phyloP scores from a whole-genome alignment of 2,329 filamentous ascomycete genomes.

The Colletotrichum costaricense region DNA sequence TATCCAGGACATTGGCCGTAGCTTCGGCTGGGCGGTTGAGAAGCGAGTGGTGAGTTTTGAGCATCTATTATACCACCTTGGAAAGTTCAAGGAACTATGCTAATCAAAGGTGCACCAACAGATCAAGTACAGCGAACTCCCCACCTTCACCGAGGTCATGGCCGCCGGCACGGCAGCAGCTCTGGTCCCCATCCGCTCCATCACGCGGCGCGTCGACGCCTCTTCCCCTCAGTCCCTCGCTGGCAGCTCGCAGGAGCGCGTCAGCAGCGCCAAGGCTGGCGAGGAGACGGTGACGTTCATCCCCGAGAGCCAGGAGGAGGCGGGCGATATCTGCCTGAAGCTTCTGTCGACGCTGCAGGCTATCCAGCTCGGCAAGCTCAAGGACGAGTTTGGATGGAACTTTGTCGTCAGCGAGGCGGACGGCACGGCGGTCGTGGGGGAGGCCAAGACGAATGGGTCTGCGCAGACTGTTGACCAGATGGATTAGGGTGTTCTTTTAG shows the following conservation, averaged over 20 bases:
- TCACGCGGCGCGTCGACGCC: slow-evolving; percentile 71
- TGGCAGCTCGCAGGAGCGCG: slow-evolving; percentile 48
- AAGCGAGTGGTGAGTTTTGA: slow-evolving; percentile 68
- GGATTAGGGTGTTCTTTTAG: slow-evolving; percentile 36
- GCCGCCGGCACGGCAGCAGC: slow-evolving; percentile 93
- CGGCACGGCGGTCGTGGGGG: slow-evolving; percentile 50
- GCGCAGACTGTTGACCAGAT: slow-evolving; percentile 47
- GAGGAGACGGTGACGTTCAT: slow-evolving; percentile 68
- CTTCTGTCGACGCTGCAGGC: slow-evolving; percentile 82
- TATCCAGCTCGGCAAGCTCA: slow-evolving; percentile 83
- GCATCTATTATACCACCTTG: neutral
- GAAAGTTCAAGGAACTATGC: neutral
- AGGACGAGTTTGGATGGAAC: slow-evolving; percentile 83
- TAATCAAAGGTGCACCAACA: slow-evolving; percentile 41
- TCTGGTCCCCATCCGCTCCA: slow-evolving; percentile 90
- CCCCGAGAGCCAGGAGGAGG: slow-evolving; percentile 68
- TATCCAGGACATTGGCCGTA: slow-evolving; percentile 78
- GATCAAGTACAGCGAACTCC: slow-evolving; percentile 73
- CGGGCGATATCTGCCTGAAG: slow-evolving; percentile 78
- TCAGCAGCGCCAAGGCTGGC: slow-evolving; percentile 48
- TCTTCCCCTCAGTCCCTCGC: slow-evolving; percentile 52
- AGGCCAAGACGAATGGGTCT: slow-evolving; percentile 37
- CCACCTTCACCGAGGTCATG: slow-evolving; percentile 77
- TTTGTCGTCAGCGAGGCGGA: slow-evolving; percentile 58
- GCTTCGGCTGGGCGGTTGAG: slow-evolving; percentile 88